Percentiles rank a stretch among this genome's conserved stretches.
phyloP scores from a whole-genome alignment of 2,329 filamentous ascomycete genomes.

The Alternaria brassicae region DNA sequence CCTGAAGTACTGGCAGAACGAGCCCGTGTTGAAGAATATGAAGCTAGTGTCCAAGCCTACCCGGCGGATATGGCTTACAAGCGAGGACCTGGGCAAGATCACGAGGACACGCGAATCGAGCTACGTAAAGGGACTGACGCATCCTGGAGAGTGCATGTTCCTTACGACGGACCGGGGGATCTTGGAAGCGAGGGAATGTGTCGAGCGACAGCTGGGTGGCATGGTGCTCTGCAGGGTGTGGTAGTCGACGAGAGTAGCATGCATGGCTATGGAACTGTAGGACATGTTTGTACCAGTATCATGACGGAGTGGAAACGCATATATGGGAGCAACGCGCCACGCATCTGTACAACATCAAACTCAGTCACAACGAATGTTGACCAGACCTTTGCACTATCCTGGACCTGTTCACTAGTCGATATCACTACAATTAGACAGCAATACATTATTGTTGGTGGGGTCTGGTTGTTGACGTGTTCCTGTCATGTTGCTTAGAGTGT shows the following conservation, averaged over 20 bases:
- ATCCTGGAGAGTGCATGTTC: conserved; percentile 83
- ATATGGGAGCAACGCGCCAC: conserved; percentile 2
- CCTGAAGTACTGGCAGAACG: conserved; percentile 86
- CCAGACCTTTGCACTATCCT: not conserved
- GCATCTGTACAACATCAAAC: conserved; percentile 14
- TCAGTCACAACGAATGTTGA: not conserved
- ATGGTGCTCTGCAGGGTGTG: conserved; percentile 75
- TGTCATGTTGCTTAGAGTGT: not conserved
- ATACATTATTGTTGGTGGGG: not conserved
- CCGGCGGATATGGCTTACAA: conserved; percentile 71
- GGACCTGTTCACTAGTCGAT: not conserved
- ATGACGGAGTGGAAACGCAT: conserved; percentile 2
- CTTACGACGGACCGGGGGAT: conserved; percentile 79
- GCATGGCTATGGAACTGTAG: conserved; percentile 10
- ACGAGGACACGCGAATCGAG: conserved; percentile 71
- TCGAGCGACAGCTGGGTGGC: conserved; percentile 82
- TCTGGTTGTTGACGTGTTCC: not conserved
- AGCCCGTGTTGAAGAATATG: conserved; percentile 76
- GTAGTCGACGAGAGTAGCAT: conserved; percentile 21
- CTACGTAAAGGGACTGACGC: conserved; percentile 74
- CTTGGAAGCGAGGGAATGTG: conserved; percentile 81
- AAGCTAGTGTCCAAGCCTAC: conserved; percentile 75
- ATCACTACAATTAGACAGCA: not conserved
- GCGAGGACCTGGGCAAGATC: conserved; percentile 68
- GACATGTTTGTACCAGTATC: conserved; percentile 12